Conservation (phyloP, 1,284 basidiomycete genomes). For the Abortiporus biennis region DNA sequence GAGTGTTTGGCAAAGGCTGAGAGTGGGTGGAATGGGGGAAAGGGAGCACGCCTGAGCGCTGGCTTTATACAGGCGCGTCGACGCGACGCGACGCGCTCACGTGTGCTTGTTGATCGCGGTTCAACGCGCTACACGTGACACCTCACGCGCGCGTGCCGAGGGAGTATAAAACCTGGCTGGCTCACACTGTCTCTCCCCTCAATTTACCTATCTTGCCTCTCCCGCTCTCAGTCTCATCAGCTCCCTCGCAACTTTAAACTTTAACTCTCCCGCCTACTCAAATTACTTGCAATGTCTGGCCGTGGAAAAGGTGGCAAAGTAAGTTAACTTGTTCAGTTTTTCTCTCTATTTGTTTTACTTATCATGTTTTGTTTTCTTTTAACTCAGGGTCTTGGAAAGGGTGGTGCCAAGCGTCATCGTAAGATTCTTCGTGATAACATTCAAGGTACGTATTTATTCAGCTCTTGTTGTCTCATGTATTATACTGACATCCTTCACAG, state of each 20-base stretch:
- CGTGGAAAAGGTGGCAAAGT: constrained; percentile 60
- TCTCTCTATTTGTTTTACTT: constrained; percentile 13
- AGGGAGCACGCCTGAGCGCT: constrained; percentile 16
- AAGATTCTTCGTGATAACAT: constrained; percentile 69
- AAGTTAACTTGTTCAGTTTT: constrained; percentile 2
- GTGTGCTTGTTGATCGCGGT: constrained; percentile 17
- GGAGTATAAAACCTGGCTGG: constrained; percentile 10
- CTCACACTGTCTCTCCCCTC: too few relatives aligned
- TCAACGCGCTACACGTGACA: constrained; percentile 21
- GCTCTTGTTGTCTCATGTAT: neutral
- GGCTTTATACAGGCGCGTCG: constrained; percentile 7
- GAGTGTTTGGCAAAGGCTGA: constrained; percentile 6
- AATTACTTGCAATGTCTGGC: constrained; percentile 44
- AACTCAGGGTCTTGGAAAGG: constrained; percentile 39
- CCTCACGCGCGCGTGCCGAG: constrained; percentile 5
- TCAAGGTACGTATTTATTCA: constrained; percentile 35
- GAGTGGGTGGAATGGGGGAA: neutral
- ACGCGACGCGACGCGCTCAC: constrained; percentile 21
- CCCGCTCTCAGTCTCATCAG: neutral
- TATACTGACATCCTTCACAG: constrained; percentile 10
- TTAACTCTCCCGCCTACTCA: constrained; percentile 8
- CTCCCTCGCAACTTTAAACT: constrained; percentile 5
- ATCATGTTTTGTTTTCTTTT: constrained; percentile 26
- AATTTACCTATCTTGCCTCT: neutral
- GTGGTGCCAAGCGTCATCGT: constrained; percentile 56